Evolutionary conservation across 305 asterid species (phyloP), one percentile per base, ranked within the genome.

Genomic region (Solanum hybrid): DNA sequence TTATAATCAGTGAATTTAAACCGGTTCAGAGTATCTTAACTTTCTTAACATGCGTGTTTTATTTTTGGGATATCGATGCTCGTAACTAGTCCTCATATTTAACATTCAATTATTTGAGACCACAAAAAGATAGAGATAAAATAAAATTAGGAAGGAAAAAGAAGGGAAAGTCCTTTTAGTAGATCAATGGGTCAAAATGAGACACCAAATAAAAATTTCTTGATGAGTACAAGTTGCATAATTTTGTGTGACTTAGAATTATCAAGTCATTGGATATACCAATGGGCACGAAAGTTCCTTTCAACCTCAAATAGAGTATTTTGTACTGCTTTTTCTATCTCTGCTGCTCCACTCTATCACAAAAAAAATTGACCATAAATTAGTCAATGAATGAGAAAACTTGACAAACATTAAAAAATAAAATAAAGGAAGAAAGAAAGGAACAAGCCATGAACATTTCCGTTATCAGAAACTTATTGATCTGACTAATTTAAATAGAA

Each of bases 321-420:
- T 9, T 92, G 92, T 79, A 94, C 92, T 78, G 90, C 93, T 76
- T 89, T 94, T 77, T 94, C 95, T 11, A 93, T 90, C 8, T 93
- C 94, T 82, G 84, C 92, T 88, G 92, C 95, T 90, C 90, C 91
- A n/a, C 89, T 89, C 96, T 93, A 79, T 83, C 11, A 32, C 11
- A 31, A 6, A 31, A 10, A 32, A 57, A 57, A 17, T 51, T 20
- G 8, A 51, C 32, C 88, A 57, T 85, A 31, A 7, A 51, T 31
- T 51, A 10, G 4, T 17, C 76, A 51, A 51, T 51, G 17, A 84
- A 51, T 29, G 41, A 31, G 20, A 20, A 34, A 84, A 20, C 31
- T 84, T 84, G 10, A 3, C 22, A 20, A 51, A 20, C 20, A 51
- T 51, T 45, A 33, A 61, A 61, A 61, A 61, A 7, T 6, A 3